Evolutionary conservation across 2,329 filamentous ascomycete species (phyloP).

Genomic region (Cryphonectria parasitica): DNA sequence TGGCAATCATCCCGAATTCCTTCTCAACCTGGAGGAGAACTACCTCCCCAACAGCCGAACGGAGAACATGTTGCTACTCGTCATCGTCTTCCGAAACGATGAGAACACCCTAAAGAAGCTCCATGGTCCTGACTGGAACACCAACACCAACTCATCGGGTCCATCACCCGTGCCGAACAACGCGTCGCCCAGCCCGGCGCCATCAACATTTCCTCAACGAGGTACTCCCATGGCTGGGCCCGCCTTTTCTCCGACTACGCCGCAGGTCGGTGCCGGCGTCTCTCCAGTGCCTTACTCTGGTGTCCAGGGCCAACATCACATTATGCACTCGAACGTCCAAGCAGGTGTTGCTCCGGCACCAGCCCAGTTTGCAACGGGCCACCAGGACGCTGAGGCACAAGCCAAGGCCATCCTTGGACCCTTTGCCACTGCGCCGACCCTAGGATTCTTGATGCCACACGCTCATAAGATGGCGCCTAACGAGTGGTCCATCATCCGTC

Average conservation of each 20-base stretch:
- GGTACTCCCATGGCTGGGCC: slow-evolving; percentile 55
- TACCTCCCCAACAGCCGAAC: slow-evolving; percentile 71
- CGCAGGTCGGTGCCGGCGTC: slow-evolving; percentile 38
- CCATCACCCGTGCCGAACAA: slow-evolving; percentile 26
- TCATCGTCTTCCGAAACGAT: slow-evolving; percentile 79
- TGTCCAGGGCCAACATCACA: slow-evolving; percentile 19
- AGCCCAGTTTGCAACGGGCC: slow-evolving; percentile 33
- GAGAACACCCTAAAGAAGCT: slow-evolving; percentile 43
- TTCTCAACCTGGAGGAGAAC: slow-evolving; percentile 86
- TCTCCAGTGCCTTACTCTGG: slow-evolving; percentile 39
- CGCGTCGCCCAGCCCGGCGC: slow-evolving; percentile 42
- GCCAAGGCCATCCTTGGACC: slow-evolving; percentile 66
- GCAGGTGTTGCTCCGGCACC: slow-evolving; percentile 15
- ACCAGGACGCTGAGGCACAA: slow-evolving; percentile 48
- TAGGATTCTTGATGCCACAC: slow-evolving; percentile 71
- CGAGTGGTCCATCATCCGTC: slow-evolving; percentile 75
- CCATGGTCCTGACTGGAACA: slow-evolving; percentile 38
- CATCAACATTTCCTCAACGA: slow-evolving; percentile 43
- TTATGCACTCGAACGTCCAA: slow-evolving; percentile 22
- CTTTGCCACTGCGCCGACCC: slow-evolving; percentile 65
- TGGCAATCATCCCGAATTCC: slow-evolving; percentile 77
- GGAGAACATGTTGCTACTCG: slow-evolving; percentile 79
- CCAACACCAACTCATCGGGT: slow-evolving; percentile 34
- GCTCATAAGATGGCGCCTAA: slow-evolving; percentile 69
- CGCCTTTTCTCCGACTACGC: slow-evolving; percentile 58